Conservation (phyloP, 371 early-diverging fungal species). For the Cokeromyces recurvatus region DNA sequence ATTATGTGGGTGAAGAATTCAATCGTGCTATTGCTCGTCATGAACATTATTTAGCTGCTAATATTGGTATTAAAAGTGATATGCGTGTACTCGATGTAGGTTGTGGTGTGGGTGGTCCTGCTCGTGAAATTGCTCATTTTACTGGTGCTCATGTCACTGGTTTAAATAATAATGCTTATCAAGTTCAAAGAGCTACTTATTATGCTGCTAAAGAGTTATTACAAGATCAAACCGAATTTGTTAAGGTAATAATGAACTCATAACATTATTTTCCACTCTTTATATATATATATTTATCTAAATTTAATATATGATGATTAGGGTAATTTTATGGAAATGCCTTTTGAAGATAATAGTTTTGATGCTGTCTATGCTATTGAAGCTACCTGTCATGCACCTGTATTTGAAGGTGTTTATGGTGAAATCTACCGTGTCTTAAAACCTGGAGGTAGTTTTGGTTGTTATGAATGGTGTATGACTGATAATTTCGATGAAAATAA, state of each 20-base stretch:
- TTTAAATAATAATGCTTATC: constrained; percentile 94
- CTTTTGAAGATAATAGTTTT: constrained; percentile 70
- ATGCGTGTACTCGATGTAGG: constrained; percentile 84
- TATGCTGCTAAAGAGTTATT: constrained; percentile 69
- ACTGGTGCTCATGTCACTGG: constrained; percentile 88
- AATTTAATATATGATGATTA: neutral
- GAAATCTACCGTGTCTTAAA: constrained; percentile 86
- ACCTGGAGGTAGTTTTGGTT: constrained; percentile 82
- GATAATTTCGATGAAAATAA: constrained; percentile 72
- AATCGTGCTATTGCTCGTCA: constrained; percentile 83
- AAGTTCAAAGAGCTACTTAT: constrained; percentile 73
- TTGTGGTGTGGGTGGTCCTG: constrained; percentile 93
- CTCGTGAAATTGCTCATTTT: constrained; percentile 86
- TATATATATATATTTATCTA: no score
- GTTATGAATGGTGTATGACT: constrained; percentile 90
- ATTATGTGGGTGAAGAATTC: constrained; percentile 74
- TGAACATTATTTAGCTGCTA: constrained; percentile 82
- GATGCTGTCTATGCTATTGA: constrained; percentile 91
- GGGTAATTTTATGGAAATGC: constrained; percentile 90
- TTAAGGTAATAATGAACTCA: constrained; percentile 38
- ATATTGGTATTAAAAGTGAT: constrained; percentile 62
- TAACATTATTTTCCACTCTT: neutral
- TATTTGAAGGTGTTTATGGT: constrained; percentile 75
- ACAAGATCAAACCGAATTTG: constrained; percentile 53
- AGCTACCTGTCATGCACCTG: constrained; percentile 83